Base-by-base conservation (phyloP, 768 basidiomycete species). In the Podaxis carcinomalis region DNA sequence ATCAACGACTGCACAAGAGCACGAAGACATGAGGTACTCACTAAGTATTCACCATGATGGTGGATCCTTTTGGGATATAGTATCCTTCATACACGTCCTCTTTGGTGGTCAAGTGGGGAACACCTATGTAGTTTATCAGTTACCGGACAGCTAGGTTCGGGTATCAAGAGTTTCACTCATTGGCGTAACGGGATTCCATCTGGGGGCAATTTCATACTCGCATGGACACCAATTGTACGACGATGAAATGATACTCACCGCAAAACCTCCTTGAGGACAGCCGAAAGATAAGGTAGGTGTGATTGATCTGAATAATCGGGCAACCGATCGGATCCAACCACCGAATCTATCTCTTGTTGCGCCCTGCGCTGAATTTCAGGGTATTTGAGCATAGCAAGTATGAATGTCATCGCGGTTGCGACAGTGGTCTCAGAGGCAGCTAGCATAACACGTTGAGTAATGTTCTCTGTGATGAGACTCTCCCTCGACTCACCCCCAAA, bases 281-380 rank as follows among this genome's bases (percentile, higher is more conserved):
- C 69, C 4, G 60, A 49, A 27, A 66, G 51, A 32, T 67, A 68
- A 0, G 68, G 66, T 4, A 68, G 42, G 2, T 61, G 59, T 4
- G 56, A 35, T 49, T 47, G 25, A 27, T 71, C 68, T 3, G 57
- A 61, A 25, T 70, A 69, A 28, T 59, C 55, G 3, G 69, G 70
- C 9, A 71, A 57, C 5, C 64, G 63, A 4, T 63, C 61, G 42
- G 57, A 10, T 1, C 47, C 57, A 35, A 70, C 27, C 1, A 68
- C 51, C 0, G 59, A 36, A 53, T 73, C 69, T 2, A 75, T 57
- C 56, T 75, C 64, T 56, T 57, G 46, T 65, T 59, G 66, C 11
- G 66, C 66, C 36, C 64, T 68, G 44, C 42, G 51, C 35, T 62
- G 60, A 27, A 66, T 53, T 0, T 65, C 62, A 5, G 66, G 66